Evolutionary conservation across 179 eudicot genomes (phyloP).

Genomic region (Heliamphora pulchella): DNA sequence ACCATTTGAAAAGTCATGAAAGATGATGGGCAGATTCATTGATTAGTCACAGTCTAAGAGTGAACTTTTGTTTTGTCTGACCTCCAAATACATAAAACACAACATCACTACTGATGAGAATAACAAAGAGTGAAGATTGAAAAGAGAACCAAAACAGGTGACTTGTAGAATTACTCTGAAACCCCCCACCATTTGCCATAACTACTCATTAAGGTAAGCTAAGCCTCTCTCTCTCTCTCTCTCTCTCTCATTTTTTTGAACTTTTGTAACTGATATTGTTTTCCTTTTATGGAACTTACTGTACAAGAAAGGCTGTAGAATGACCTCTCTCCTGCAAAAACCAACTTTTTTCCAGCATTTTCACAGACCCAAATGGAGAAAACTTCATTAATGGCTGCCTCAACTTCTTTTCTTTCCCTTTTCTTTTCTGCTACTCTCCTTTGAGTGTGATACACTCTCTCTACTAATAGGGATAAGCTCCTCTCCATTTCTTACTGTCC

Average conservation of each 20-base stretch:
- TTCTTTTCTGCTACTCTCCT: background rate
- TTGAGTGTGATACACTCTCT: background rate
- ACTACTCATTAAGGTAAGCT: background rate
- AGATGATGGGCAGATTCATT: slow-evolving; percentile 13
- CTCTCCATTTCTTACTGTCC: too few species aligned
- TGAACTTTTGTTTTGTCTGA: slow-evolving; percentile 8
- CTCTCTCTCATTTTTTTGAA: background rate
- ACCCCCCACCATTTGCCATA: background rate
- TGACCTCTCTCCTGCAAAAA: background rate
- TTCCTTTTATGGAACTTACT: slow-evolving; percentile 10
- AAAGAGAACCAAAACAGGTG: background rate
- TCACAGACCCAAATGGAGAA: slow-evolving; percentile 3
- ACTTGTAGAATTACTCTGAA: background rate
- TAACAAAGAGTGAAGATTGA: background rate
- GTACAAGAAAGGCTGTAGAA: slow-evolving; percentile 14
- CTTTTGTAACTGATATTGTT: background rate
- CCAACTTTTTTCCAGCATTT: background rate
- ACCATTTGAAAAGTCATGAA: slow-evolving; percentile 5
- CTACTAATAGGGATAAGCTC: background rate
- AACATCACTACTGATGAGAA: background rate
- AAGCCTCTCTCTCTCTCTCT: background rate
- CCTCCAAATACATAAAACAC: background rate
- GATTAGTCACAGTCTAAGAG: background rate
- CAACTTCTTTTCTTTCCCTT: background rate
- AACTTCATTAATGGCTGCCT: background rate